Percentiles rank a stretch among this genome's conserved stretches.
Conservation (phyloP, 2,329 filamentous ascomycete species). For the Alternaria arborescens region DNA sequence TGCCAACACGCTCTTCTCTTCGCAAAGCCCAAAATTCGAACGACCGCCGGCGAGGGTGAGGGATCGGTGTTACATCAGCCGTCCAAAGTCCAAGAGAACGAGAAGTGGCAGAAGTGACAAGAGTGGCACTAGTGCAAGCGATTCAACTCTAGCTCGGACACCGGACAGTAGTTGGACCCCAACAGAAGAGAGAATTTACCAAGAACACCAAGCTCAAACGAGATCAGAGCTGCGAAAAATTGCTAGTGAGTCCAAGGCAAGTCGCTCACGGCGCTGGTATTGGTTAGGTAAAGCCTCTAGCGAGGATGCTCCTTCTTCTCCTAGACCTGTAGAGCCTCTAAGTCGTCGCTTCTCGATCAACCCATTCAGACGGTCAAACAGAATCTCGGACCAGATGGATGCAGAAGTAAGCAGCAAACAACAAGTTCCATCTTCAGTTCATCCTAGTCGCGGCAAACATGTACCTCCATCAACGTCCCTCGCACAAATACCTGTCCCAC, state of each 20-base stretch:
- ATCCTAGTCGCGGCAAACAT: background rate
- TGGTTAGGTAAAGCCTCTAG: conserved; percentile 29
- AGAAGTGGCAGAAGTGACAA: conserved; percentile 15
- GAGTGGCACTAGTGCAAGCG: conserved; percentile 19
- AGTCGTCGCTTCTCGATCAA: conserved; percentile 23
- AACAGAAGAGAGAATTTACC: conserved; percentile 6
- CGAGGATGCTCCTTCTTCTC: conserved; percentile 15
- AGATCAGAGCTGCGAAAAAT: conserved; percentile 28
- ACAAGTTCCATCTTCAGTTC: background rate
- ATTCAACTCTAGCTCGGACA: conserved; percentile 19
- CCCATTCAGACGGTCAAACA: conserved; percentile 31
- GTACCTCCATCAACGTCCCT: conserved; percentile 8
- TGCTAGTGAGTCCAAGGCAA: conserved; percentile 18
- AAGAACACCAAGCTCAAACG: conserved; percentile 17
- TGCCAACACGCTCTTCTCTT: conserved; percentile 15
- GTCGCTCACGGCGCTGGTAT: conserved; percentile 30
- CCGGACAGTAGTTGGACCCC: conserved; percentile 16
- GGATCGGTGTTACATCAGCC: conserved; percentile 24
- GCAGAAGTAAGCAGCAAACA: conserved; percentile 18
- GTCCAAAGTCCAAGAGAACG: conserved; percentile 13
- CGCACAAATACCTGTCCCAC: conserved; percentile 30
- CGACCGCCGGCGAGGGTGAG: conserved; percentile 17
- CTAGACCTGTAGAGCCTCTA: conserved; percentile 1
- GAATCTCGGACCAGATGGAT: conserved; percentile 16
- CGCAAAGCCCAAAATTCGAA: conserved; percentile 16